Evolutionary conservation across 495 filamentous ascomycete species (phyloP).

Genomic region (Xylaria bambusicola): DNA sequence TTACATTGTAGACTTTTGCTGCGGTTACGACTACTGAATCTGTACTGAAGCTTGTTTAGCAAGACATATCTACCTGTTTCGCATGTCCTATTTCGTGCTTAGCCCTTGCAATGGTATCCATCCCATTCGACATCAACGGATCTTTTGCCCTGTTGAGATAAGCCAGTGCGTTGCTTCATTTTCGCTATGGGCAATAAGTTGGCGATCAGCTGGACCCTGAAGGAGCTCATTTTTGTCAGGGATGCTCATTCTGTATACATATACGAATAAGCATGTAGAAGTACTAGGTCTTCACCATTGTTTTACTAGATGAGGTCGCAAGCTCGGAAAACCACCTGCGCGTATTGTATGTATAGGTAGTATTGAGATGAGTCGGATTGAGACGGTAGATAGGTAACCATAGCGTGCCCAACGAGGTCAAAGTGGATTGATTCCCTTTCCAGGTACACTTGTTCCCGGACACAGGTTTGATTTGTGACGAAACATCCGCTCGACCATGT

Average conservation of each 20-base stretch:
- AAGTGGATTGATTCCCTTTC: too few relatives aligned
- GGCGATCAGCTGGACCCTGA: too few relatives aligned
- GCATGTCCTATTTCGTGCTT: constrained; percentile 1
- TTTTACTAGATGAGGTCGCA: too few relatives aligned
- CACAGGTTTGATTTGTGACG: not conserved
- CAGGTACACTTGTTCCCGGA: too few relatives aligned
- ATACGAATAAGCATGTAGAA: not conserved
- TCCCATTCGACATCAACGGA: not conserved
- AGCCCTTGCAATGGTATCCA: constrained; percentile 8
- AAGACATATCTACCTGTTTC: constrained; percentile 6
- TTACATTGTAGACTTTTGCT: too few relatives aligned
- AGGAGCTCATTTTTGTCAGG: not conserved
- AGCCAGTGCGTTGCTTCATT: not conserved
- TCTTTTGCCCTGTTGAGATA: constrained; percentile 5
- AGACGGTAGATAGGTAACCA: too few relatives aligned
- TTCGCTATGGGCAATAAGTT: too few relatives aligned
- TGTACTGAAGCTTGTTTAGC: not conserved
- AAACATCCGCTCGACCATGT: not conserved
- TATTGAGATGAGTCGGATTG: too few relatives aligned
- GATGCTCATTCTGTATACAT: not conserved
- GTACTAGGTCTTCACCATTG: not conserved
- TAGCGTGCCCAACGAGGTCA: too few relatives aligned
- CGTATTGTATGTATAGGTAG: too few relatives aligned
- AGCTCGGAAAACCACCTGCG: too few relatives aligned
- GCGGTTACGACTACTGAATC: too few relatives aligned